Evolutionary conservation across 495 filamentous ascomycete species (phyloP), one percentile per base, ranked within the genome.

Genomic region (Talaromyces liani): DNA sequence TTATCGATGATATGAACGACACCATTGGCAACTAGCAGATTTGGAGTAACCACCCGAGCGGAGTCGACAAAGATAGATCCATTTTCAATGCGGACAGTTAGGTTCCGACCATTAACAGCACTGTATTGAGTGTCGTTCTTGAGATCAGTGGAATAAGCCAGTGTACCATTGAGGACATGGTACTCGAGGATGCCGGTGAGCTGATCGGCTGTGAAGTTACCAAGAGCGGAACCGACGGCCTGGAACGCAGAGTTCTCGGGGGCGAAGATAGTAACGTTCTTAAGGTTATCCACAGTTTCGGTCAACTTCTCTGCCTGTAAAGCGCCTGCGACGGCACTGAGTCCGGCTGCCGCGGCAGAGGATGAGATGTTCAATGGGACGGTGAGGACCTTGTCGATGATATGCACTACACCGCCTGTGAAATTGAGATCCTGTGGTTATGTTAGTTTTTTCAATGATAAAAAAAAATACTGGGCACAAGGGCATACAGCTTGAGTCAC

Each of bases 11-110:
- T 22, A 6, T 60, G 58, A 20, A 90, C 72, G 9, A 91, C 87
- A 63, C 89, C 89, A 58, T 89, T 89, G 22, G 74, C 73, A 56
- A 88, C 66, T 0, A 92, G 77, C 4, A 91, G 72, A 69, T 91
- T 80, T 2, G 83, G 65, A 33, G 73, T 71, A 9, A 87, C 65
- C n/a, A 91, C 73, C 61, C 80, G 74, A 0, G 87, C 82, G 39
- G 70, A 69, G 67, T 84, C 83, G 34, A 85, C 80, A 67, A 82
- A 84, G 24, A 84, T 81, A 14, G 66, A 70, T 33, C 79, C 83
- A 27, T 81, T 74, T 2, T 72, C 63, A 25, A 84, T 70, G 4
- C 69, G 75, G 36, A 91, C 75, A 3, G 76, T 85, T 33, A 90
- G 58, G 31, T 80, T 76, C 4, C 63, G 66, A 4, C 84, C 85